Evolutionary conservation across 164 flowering plant species (phyloP).

Genomic region (Macadamia tetraphylla): DNA sequence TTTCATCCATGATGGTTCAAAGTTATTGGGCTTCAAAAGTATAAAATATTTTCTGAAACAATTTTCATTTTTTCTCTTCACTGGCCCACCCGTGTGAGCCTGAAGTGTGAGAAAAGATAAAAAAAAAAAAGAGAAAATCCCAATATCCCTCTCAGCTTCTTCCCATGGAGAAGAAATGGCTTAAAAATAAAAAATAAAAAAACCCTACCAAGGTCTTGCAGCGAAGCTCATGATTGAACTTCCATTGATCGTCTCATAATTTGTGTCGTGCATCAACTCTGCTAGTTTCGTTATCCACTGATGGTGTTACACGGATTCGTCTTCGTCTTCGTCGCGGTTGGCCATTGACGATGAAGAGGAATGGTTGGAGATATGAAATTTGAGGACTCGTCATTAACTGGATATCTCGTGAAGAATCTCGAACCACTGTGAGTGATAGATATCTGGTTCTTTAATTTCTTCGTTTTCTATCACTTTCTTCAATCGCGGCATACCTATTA

Average conservation of each 20-base stretch:
- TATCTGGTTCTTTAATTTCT: background rate
- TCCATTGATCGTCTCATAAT: background rate
- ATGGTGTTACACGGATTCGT: conserved; percentile 7
- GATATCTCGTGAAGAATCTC: conserved; percentile 27
- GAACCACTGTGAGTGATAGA: conserved; percentile 24
- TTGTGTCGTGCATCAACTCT: background rate
- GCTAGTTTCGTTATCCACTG: background rate
- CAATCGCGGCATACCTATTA: background rate
- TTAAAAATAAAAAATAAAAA: background rate
- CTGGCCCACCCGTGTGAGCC: too few species aligned
- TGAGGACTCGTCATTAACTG: conserved; percentile 22
- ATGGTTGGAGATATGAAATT: conserved; percentile 22
- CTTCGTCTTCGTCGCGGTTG: background rate
- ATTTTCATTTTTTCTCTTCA: too few species aligned
- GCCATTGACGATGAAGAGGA: conserved; percentile 10
- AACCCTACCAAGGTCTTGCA: background rate
- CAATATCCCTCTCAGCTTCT: too few species aligned
- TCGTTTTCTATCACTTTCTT: background rate
- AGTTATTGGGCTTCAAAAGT: too few species aligned
- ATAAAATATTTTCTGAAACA: too few species aligned
- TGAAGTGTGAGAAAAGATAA: too few species aligned
- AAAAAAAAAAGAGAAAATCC: too few species aligned
- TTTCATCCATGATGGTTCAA: too few species aligned
- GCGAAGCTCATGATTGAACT: background rate
- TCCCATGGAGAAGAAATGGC: too few species aligned